phyloP scores from a whole-genome alignment of 192 early-diverging fungal species.

The Irineochytrium annulatum region DNA sequence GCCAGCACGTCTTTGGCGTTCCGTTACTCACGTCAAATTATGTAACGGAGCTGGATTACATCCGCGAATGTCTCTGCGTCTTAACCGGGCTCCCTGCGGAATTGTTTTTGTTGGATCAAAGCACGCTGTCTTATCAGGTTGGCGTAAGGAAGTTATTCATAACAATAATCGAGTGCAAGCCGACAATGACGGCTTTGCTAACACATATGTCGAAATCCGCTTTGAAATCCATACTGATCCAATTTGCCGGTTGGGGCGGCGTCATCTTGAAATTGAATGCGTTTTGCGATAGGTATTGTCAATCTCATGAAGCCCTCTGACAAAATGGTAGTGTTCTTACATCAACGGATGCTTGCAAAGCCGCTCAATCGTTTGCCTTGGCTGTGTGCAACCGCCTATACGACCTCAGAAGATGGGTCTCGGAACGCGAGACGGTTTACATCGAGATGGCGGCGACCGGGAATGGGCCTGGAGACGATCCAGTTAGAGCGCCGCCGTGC shows the following conservation, averaged over 20 bases:
- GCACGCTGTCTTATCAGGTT: constrained; percentile 4
- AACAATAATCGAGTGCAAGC: not conserved
- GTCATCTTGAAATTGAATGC: too few relatives aligned
- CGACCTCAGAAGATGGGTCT: too few relatives aligned
- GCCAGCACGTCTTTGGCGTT: constrained; percentile 8
- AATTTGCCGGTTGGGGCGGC: constrained; percentile 8
- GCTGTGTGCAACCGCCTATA: too few relatives aligned
- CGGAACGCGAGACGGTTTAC: too few relatives aligned
- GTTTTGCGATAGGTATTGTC: too few relatives aligned
- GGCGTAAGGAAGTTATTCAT: not conserved
- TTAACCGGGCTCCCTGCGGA: constrained; percentile 12
- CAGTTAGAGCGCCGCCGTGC: too few relatives aligned
- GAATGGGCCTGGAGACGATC: too few relatives aligned
- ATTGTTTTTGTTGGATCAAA: constrained; percentile 9
- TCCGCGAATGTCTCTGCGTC: constrained; percentile 15
- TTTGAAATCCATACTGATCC: constrained; percentile 4
- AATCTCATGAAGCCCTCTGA: too few relatives aligned
- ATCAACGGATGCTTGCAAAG: too few relatives aligned
- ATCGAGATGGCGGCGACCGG: too few relatives aligned
- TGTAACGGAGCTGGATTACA: constrained; percentile 10
- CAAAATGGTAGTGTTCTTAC: too few relatives aligned
- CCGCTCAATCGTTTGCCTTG: too few relatives aligned
- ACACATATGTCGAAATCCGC: constrained; percentile 12
- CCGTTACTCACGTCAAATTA: constrained; percentile 16
- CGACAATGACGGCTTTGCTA: constrained; percentile 20